phyloP scores from a whole-genome alignment of 768 basidiomycete genomes.

The Pilatotrama ljubarskyi region DNA sequence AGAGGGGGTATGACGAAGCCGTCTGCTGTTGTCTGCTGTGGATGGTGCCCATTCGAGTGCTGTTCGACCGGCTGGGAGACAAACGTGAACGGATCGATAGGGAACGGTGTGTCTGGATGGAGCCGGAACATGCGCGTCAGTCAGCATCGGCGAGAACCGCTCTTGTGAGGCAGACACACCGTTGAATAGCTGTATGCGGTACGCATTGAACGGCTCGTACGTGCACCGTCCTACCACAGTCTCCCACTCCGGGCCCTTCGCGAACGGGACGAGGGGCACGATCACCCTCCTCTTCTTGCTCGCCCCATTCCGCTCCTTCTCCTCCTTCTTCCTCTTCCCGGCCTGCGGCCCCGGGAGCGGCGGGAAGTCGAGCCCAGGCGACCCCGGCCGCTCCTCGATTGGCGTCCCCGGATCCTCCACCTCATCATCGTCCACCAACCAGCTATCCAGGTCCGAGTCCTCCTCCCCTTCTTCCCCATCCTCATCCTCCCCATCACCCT shows the following conservation, averaged over 20 bases:
- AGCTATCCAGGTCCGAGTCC: slow-evolving; percentile 78
- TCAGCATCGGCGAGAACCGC: slow-evolving; percentile 1
- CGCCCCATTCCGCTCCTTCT: slow-evolving; percentile 41
- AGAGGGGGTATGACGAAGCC: slow-evolving; percentile 46
- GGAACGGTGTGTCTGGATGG: slow-evolving; percentile 62
- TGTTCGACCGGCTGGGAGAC: slow-evolving; percentile 52
- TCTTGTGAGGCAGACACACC: slow-evolving; percentile 46
- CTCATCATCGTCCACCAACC: slow-evolving; percentile 78
- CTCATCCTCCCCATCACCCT: slow-evolving; percentile 58
- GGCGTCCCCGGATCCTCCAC: slow-evolving; percentile 42
- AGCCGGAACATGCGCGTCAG: too few relatives aligned
- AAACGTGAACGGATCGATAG: slow-evolving; percentile 79
- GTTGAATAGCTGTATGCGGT: slow-evolving; percentile 81
- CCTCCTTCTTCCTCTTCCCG: slow-evolving; percentile 59
- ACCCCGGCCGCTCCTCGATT: slow-evolving; percentile 41
- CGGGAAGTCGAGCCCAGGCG: slow-evolving; percentile 25
- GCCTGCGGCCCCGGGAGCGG: slow-evolving; percentile 40
- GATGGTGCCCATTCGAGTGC: slow-evolving; percentile 30
- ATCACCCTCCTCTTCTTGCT: slow-evolving; percentile 78
- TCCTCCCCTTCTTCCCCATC: slow-evolving; percentile 61
- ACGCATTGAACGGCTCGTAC: slow-evolving; percentile 69
- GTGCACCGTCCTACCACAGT: slow-evolving; percentile 61
- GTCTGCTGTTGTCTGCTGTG: slow-evolving; percentile 25
- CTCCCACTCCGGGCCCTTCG: slow-evolving; percentile 86
- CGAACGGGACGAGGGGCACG: slow-evolving; percentile 75